Evolutionary conservation across 345 rosid species (phyloP).

Genomic region (Rhodamnia argentea): DNA sequence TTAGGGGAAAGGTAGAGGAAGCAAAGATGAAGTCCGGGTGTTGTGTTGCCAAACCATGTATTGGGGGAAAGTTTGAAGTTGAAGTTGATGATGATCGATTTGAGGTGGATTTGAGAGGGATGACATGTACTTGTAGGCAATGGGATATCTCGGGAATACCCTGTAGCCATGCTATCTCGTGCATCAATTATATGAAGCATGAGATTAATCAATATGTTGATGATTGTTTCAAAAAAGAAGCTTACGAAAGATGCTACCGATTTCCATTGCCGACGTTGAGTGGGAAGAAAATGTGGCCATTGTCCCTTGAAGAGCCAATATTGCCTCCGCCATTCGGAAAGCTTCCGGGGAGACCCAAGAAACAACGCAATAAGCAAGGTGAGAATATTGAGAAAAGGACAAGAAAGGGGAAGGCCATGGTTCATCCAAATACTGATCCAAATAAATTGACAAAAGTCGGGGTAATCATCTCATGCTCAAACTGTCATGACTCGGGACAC

Average conservation of each 20-base stretch:
- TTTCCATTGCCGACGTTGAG: background rate
- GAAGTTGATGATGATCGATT: background rate
- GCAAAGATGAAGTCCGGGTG: background rate
- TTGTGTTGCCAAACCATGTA: background rate
- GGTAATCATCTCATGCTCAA: too few species aligned
- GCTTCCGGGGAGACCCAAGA: background rate
- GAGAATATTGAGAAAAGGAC: background rate
- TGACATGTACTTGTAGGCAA: background rate
- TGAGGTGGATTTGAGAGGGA: background rate
- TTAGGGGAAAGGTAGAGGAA: background rate
- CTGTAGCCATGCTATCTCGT: background rate
- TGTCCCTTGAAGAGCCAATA: background rate
- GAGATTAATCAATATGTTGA: background rate
- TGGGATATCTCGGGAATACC: background rate
- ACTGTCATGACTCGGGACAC: too few species aligned
- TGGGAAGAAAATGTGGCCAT: background rate
- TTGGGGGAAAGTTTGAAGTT: background rate
- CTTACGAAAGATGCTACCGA: background rate
- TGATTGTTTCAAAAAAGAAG: background rate
- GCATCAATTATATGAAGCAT: background rate
- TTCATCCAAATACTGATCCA: too few species aligned
- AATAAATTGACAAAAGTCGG: too few species aligned
- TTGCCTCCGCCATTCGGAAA: background rate
- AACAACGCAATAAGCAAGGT: background rate
- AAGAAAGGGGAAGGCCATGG: background rate